Evolutionary conservation across 2,329 filamentous ascomycete genomes (phyloP).

Genomic region (Cladorrhinum sp.): DNA sequence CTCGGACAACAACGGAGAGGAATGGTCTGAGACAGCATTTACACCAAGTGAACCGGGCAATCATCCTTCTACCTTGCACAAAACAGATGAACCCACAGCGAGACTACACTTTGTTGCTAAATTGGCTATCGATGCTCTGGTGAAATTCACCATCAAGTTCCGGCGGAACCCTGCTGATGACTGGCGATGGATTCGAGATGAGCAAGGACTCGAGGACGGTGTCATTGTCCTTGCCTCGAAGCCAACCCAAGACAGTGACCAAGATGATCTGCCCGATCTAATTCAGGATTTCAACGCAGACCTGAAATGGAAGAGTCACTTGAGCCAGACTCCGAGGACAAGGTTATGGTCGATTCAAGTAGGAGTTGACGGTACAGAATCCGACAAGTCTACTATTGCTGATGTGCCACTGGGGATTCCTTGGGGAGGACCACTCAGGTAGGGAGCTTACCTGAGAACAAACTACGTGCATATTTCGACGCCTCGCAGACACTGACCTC

Average conservation of each 20-base stretch:
- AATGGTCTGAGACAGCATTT: constrained; percentile 53
- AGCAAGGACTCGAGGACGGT: constrained; percentile 62
- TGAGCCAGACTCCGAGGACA: constrained; percentile 66
- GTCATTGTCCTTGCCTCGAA: constrained; percentile 50
- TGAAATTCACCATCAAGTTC: constrained; percentile 71
- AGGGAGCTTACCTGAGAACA: constrained; percentile 24
- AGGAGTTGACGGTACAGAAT: constrained; percentile 53
- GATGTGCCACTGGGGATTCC: constrained; percentile 61
- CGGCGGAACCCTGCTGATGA: constrained; percentile 47
- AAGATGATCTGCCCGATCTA: constrained; percentile 50
- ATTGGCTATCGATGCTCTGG: constrained; percentile 45
- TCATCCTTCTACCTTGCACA: constrained; percentile 51
- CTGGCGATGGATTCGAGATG: constrained; percentile 71
- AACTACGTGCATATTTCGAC: not conserved
- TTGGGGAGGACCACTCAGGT: constrained; percentile 54
- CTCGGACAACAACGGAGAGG: constrained; percentile 36
- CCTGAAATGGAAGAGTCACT: constrained; percentile 51
- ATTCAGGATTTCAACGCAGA: constrained; percentile 56
- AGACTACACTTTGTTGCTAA: constrained; percentile 54
- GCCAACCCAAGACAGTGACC: constrained; percentile 28
- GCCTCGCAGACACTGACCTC: constrained; percentile 18
- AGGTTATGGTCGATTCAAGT: constrained; percentile 67
- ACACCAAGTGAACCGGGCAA: constrained; percentile 24
- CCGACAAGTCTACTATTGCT: constrained; percentile 55
- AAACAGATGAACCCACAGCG: constrained; percentile 32